Evolutionary conservation across 192 early-diverging fungal genomes (phyloP).

Genomic region (Backusella sp.): DNA sequence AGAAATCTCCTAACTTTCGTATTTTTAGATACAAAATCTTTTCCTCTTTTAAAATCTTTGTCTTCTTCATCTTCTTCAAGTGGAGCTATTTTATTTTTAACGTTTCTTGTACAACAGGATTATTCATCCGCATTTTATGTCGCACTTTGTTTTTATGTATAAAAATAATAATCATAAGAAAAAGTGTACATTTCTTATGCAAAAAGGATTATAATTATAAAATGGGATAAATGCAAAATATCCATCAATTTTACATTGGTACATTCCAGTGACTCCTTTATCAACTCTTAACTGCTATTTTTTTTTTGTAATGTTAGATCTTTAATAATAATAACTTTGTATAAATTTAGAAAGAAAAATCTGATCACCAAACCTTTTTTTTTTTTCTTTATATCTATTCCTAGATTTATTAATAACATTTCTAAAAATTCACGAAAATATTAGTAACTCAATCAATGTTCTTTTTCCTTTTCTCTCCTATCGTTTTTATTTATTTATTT

Average conservation of each 20-base stretch:
- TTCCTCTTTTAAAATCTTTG: not conserved
- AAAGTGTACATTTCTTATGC: not conserved
- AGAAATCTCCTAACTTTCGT: not conserved
- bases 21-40: not conserved
- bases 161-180: not conserved
- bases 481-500: not conserved
- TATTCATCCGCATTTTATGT: not conserved
- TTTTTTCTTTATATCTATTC: slow-evolving; percentile 1
- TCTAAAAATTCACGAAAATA: not conserved
- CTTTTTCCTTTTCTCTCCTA: not conserved
- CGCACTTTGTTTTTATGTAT: not conserved
- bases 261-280: not conserved
- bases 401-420: not conserved
- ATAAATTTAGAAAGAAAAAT: slow-evolving; percentile 2
- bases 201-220: not conserved
- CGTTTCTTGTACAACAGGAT: not conserved
- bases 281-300: not conserved
- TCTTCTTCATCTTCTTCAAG: not conserved
- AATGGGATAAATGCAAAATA: slow-evolving; percentile 1
- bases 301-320: not conserved
- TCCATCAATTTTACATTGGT: not conserved
- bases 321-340: not conserved
- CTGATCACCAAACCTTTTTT: not conserved
- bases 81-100: not conserved
- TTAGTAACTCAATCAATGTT: not conserved